Evolutionary conservation across 2,329 filamentous ascomycete genomes (phyloP).

Genomic region (Mycosphaerelloides madeirae): DNA sequence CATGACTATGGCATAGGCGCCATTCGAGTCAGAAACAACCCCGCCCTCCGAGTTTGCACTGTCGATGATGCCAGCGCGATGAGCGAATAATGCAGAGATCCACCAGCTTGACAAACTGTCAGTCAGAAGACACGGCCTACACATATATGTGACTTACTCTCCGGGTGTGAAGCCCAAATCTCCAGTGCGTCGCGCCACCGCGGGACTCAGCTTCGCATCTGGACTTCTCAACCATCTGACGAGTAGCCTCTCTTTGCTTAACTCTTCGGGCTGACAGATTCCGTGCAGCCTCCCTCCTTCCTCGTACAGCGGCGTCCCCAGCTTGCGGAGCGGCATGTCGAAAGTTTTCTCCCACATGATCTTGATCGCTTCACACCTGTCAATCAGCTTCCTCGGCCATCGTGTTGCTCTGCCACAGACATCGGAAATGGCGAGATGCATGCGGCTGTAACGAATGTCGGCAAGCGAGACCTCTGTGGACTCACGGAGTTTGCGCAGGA

Average conservation of each 20-base stretch:
- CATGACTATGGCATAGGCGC: slow-evolving; percentile 45
- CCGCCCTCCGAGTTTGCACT: slow-evolving; percentile 38
- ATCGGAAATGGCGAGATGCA: slow-evolving; percentile 43
- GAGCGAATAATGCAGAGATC: slow-evolving; percentile 46
- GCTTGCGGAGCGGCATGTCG: slow-evolving; percentile 27
- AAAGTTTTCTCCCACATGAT: slow-evolving; percentile 36
- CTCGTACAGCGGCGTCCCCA: slow-evolving; percentile 41
- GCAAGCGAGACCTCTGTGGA: slow-evolving; percentile 27
- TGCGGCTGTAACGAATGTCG: slow-evolving; percentile 40
- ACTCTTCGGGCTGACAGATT: slow-evolving; percentile 36
- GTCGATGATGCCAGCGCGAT: slow-evolving; percentile 46
- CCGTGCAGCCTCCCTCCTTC: slow-evolving; percentile 41
- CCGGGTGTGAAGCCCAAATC: slow-evolving; percentile 45
- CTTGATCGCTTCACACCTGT: slow-evolving; percentile 42
- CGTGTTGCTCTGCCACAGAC: slow-evolving; percentile 43
- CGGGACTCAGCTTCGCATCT: slow-evolving; percentile 27
- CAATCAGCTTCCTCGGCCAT: slow-evolving; percentile 43
- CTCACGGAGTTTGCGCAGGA: slow-evolving; percentile 32
- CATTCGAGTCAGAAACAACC: slow-evolving; percentile 38
- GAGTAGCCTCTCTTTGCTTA: slow-evolving; percentile 35
- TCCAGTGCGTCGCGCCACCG: slow-evolving; percentile 36
- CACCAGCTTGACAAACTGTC: slow-evolving; percentile 40
- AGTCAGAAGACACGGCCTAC: not conserved
- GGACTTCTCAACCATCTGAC: slow-evolving; percentile 31
- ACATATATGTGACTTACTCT: slow-evolving; percentile 34